phyloP scores from a whole-genome alignment of 83 land plant genomes.

The Picea abies region DNA sequence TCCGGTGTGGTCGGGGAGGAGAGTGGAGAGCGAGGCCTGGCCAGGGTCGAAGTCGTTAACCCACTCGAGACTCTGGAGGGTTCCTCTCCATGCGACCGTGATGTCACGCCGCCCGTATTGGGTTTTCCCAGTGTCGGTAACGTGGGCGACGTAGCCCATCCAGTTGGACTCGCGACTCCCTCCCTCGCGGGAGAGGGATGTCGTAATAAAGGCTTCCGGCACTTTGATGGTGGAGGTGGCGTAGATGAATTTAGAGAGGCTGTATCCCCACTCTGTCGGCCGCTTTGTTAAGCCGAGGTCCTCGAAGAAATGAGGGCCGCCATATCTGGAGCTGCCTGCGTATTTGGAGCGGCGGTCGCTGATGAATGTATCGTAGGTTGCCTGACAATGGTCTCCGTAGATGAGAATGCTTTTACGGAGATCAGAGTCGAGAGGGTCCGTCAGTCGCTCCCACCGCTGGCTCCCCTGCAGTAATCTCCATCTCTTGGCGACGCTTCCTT shows the following conservation, averaged over 20 bases:
- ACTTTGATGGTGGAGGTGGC: neutral
- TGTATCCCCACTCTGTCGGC: too few species aligned
- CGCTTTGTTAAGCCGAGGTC: too few species aligned
- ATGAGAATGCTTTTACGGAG: conserved; percentile 45
- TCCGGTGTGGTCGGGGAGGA: too few species aligned
- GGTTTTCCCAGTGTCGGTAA: conserved; percentile 16
- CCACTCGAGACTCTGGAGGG: conserved; percentile 49
- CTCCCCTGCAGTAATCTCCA: conserved; percentile 49
- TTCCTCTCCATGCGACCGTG: conserved; percentile 54
- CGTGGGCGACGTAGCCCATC: conserved; percentile 57
- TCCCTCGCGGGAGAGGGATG: conserved; percentile 47
- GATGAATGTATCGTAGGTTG: too few species aligned
- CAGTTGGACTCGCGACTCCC: conserved; percentile 62
- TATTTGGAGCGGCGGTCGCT: too few species aligned
- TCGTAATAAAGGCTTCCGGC: conserved; percentile 36
- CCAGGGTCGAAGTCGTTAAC: conserved; percentile 40
- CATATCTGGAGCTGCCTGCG: too few species aligned
- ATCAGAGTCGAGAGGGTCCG: conserved; percentile 60
- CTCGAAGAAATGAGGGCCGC: too few species aligned
- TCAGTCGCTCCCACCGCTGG: conserved; percentile 43
- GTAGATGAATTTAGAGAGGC: too few species aligned
- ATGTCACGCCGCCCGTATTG: conserved; percentile 53
- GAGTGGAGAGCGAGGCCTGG: too few species aligned
- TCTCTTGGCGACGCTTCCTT: neutral
- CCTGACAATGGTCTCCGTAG: conserved; percentile 41